Evolutionary conservation across 2,329 filamentous ascomycete species (phyloP).

Genomic region (Talaromyces sp.): DNA sequence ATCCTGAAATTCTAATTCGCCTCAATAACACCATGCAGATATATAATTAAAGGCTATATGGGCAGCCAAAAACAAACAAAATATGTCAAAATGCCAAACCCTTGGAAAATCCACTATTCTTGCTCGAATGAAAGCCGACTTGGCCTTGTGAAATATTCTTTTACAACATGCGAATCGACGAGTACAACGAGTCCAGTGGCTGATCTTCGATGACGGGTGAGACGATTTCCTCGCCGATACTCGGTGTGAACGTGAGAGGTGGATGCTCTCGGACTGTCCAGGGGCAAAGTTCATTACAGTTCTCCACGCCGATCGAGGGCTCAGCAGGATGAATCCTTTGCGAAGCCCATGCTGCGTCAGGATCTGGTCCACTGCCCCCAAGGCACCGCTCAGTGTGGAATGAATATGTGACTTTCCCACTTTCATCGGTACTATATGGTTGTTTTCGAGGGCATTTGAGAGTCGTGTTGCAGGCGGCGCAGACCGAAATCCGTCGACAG

Average conservation of each 20-base stretch:
- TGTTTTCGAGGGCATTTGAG: slow-evolving; percentile 40
- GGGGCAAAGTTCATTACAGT: slow-evolving; percentile 43
- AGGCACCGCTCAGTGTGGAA: slow-evolving; percentile 42
- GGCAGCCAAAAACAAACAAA: too few species aligned
- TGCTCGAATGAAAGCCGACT: too few species aligned
- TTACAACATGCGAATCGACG: slow-evolving; percentile 40
- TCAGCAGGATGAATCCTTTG: slow-evolving; percentile 44
- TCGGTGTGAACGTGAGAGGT: slow-evolving; percentile 34
- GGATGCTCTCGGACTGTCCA: slow-evolving; percentile 45
- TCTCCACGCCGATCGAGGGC: slow-evolving; percentile 35
- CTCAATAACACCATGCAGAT: too few species aligned
- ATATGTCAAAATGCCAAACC: too few species aligned
- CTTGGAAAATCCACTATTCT: too few species aligned
- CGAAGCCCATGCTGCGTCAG: slow-evolving; percentile 36
- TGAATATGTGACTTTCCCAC: slow-evolving; percentile 34
- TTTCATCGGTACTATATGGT: slow-evolving; percentile 28
- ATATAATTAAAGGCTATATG: too few species aligned
- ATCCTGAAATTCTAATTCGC: neutral
- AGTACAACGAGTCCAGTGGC: slow-evolving; percentile 39
- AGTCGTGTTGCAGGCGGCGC: slow-evolving; percentile 37
- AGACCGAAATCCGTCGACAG: slow-evolving; percentile 40
- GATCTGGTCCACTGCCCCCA: slow-evolving; percentile 29
- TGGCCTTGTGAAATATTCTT: neutral
- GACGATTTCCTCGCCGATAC: slow-evolving; percentile 37
- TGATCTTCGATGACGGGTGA: slow-evolving; percentile 35